Conservation (phyloP, 331 rosid genomes). For the Arachis monticola region DNA sequence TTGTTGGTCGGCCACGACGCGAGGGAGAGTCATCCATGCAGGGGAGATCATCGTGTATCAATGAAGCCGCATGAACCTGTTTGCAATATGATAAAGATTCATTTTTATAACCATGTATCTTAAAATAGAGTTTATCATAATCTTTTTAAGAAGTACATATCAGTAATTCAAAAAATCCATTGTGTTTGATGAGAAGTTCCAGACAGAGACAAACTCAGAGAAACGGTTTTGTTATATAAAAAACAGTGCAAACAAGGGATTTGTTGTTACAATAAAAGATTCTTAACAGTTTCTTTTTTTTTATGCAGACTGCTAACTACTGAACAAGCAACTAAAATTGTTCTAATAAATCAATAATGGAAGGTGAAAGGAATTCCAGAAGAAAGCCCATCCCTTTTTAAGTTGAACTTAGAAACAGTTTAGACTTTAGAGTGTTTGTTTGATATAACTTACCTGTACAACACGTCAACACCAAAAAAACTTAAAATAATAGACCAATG, state of each 20-base stretch:
- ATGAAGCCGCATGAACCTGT: slow-evolving; percentile 94
- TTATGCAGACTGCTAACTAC: background rate
- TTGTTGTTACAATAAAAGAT: slow-evolving; percentile 10
- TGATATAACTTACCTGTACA: slow-evolving; percentile 11
- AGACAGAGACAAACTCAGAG: slow-evolving; percentile 2
- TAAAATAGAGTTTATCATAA: background rate
- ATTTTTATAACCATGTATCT: background rate
- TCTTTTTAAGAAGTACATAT: background rate
- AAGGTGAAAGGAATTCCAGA: background rate
- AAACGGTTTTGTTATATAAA: slow-evolving; percentile 21
- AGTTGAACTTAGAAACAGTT: background rate
- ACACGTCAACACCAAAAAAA: background rate
- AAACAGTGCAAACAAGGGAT: slow-evolving; percentile 4
- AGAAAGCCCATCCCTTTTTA: background rate
- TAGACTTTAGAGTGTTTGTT: background rate
- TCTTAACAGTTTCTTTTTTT: slow-evolving; percentile 6
- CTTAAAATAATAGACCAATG: background rate
- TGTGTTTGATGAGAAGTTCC: slow-evolving; percentile 9
- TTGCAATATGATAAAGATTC: slow-evolving; percentile 28
- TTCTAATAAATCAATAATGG: slow-evolving; percentile 7
- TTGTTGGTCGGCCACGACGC: slow-evolving; percentile 92
- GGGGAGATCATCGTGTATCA: slow-evolving; percentile 96
- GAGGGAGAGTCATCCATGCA: slow-evolving; percentile 89
- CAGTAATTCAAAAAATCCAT: background rate
- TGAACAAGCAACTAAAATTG: slow-evolving; percentile 5